Evolutionary conservation across 2,329 filamentous ascomycete genomes (phyloP), one percentile per base, ranked within the genome.

Genomic region (Massarina eburnea): DNA sequence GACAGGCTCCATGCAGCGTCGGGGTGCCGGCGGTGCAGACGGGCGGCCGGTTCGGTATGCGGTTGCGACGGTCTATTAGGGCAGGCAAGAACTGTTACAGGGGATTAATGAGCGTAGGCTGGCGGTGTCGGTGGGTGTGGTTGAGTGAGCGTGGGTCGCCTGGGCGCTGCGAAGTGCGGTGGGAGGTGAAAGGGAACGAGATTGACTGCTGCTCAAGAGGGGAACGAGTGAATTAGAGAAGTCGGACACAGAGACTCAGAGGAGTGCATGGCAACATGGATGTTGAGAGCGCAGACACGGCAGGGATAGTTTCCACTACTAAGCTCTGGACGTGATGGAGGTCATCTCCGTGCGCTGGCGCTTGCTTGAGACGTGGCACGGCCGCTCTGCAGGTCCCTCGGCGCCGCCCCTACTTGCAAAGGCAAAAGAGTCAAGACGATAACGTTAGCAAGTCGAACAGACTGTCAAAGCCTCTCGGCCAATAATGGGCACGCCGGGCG

Each of bases 1-100:
- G 40, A 53, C 53, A 46, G 49, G 43, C 50, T 60, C 61, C 65
- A 68, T 66, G 53, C 55, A 66, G 55, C 43, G 48, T 38, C 36
- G 39, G 51, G 46, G 24, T 17, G 36, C 24, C 6, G 24, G 24
- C 24, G 36, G 36, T 27, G 35, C 8, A 22, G 18, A 34, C 8
- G 17, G 12, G 19, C 8, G 33, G 17, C 8, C 9, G 34, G 34
- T 18, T 20, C 9, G 20, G 19, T 36, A 36, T 36, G 17, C 34
- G 34, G 14, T 2, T 14, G 9, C 15, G 35, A 39, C 24, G 38
- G 35, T 26, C 10, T 24, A 35, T 33, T 12, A 26, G 12, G 39
- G 39, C 10, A 19, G n/a, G 19, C 18, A 12, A 3, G 19, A 9
- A 21, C 9, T 18, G 32, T 17, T 9, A 18, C 9, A 17, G 18